Evolutionary conservation across 768 basidiomycete genomes (phyloP).

Genomic region (Boletellus emodensis): DNA sequence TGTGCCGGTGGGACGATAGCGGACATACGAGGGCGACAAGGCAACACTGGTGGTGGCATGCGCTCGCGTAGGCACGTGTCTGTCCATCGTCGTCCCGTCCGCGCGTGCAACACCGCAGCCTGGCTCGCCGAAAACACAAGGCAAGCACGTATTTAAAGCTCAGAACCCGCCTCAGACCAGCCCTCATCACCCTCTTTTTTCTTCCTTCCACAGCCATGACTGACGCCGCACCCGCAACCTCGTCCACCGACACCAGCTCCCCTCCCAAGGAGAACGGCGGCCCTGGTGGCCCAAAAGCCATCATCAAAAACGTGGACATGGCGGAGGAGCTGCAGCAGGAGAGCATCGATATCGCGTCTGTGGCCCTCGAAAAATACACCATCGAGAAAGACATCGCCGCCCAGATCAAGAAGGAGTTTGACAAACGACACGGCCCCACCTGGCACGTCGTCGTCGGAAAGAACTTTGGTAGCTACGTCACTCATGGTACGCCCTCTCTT

Average conservation of each 20-base stretch:
- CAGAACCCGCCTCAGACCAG: neutral
- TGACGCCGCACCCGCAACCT: slow-evolving; percentile 56
- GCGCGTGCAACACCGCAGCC: slow-evolving; percentile 10
- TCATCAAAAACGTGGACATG: slow-evolving; percentile 98
- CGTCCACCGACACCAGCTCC: slow-evolving; percentile 51
- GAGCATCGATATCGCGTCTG: slow-evolving; percentile 80
- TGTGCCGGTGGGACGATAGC: too few relatives aligned
- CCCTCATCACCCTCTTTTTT: neutral
- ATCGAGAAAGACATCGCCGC: slow-evolving; percentile 99
- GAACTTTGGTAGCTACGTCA: slow-evolving; percentile 98
- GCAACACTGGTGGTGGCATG: too few relatives aligned
- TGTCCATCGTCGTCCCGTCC: slow-evolving; percentile 8
- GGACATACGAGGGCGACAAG: too few relatives aligned
- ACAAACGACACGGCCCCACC: slow-evolving; percentile 85
- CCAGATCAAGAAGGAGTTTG: slow-evolving; percentile 97
- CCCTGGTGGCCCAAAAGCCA: slow-evolving; percentile 62
- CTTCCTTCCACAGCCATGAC: slow-evolving; percentile 38
- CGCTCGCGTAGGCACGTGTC: slow-evolving; percentile 11
- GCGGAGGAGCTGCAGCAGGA: slow-evolving; percentile 94
- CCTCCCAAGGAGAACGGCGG: slow-evolving; percentile 37
- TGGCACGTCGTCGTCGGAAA: slow-evolving; percentile 99
- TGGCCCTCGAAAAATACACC: slow-evolving; percentile 84
- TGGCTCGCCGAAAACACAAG: slow-evolving; percentile 26
- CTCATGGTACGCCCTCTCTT: slow-evolving; percentile 66
- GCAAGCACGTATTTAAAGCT: slow-evolving; percentile 29